Percentiles rank a stretch among this genome's conserved stretches.
phyloP scores from a whole-genome alignment of 2,329 filamentous ascomycete species.

The Xylariales sp. region DNA sequence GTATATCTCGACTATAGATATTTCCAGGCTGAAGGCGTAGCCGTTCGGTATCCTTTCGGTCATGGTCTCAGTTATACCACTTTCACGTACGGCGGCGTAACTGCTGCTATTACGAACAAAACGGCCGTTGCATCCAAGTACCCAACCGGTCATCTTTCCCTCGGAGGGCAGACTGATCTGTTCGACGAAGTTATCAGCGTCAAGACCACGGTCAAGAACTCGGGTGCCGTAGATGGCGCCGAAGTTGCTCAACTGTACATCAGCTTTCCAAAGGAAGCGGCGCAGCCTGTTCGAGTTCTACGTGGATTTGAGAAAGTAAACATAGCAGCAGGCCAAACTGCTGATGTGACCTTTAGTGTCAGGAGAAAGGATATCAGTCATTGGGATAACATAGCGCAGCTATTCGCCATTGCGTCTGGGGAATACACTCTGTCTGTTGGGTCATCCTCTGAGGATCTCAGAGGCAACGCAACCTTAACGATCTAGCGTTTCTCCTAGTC shows the following conservation, averaged over 20 bases:
- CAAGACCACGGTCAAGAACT: conserved; percentile 61
- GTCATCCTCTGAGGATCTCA: conserved; percentile 1
- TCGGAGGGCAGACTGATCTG: conserved; percentile 42
- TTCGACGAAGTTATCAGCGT: conserved; percentile 44
- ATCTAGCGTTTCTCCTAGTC: conserved; percentile 1
- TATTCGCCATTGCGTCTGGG: conserved; percentile 50
- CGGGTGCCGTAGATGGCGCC: conserved; percentile 54
- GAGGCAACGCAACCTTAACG: conserved; percentile 4
- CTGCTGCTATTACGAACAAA: background rate
- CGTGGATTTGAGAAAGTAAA: conserved; percentile 58
- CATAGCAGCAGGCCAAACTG: conserved; percentile 41
- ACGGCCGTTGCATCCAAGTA: conserved; percentile 1
- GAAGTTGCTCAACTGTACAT: conserved; percentile 62
- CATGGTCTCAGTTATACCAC: conserved; percentile 32
- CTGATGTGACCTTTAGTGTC: conserved; percentile 47
- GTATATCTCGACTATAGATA: conserved; percentile 49
- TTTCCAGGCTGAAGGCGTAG: conserved; percentile 46
- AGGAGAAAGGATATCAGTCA: conserved; percentile 58
- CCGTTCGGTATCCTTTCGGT: conserved; percentile 51
- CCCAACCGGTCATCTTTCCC: conserved; percentile 29
- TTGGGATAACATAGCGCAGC: conserved; percentile 55
- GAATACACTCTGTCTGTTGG: conserved; percentile 12
- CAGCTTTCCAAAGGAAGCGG: conserved; percentile 34
- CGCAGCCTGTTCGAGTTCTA: conserved; percentile 44
- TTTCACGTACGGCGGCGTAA: conserved; percentile 12